Evolutionary conservation across 2,329 filamentous ascomycete genomes (phyloP).

Genomic region (Fusarium pininemorale): DNA sequence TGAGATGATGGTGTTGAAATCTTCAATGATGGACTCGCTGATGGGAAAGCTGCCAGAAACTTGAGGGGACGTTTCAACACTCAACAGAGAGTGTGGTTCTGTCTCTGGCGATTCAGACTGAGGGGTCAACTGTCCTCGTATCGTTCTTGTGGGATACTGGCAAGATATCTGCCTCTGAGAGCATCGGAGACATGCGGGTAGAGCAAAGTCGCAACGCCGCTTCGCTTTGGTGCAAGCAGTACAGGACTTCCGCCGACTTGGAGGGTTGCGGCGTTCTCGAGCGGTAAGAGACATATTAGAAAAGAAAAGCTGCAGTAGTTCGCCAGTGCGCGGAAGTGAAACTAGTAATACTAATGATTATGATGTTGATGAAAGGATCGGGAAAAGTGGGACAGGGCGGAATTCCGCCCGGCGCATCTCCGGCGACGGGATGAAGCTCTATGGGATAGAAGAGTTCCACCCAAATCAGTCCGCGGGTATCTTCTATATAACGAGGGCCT

Average conservation of each 20-base stretch:
- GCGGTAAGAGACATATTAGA: slow-evolving; percentile 44
- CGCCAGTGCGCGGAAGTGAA: not conserved
- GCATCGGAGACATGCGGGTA: slow-evolving; percentile 64
- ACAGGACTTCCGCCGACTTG: slow-evolving; percentile 64
- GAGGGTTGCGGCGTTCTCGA: slow-evolving; percentile 55
- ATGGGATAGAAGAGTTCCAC: too few species aligned
- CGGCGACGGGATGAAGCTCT: not conserved
- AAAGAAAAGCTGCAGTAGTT: not conserved
- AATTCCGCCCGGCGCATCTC: slow-evolving; percentile 38
- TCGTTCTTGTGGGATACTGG: slow-evolving; percentile 51
- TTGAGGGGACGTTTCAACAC: slow-evolving; percentile 1
- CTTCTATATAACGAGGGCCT: not conserved
- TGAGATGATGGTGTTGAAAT: slow-evolving; percentile 30
- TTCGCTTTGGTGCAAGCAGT: slow-evolving; percentile 65
- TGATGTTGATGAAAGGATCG: slow-evolving; percentile 12
- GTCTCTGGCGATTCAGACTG: not conserved
- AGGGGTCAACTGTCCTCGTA: not conserved
- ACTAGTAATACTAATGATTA: too few species aligned
- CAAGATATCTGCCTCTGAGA: slow-evolving; percentile 57
- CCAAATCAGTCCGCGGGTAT: not conserved
- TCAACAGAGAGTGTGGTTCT: slow-evolving; percentile 15
- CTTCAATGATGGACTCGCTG: not conserved
- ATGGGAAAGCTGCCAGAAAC: not conserved
- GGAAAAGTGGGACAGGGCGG: slow-evolving; percentile 40
- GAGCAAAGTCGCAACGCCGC: slow-evolving; percentile 62